Evolutionary conservation across 192 early-diverging fungal genomes (phyloP).

Genomic region (Podila clonocystis): DNA sequence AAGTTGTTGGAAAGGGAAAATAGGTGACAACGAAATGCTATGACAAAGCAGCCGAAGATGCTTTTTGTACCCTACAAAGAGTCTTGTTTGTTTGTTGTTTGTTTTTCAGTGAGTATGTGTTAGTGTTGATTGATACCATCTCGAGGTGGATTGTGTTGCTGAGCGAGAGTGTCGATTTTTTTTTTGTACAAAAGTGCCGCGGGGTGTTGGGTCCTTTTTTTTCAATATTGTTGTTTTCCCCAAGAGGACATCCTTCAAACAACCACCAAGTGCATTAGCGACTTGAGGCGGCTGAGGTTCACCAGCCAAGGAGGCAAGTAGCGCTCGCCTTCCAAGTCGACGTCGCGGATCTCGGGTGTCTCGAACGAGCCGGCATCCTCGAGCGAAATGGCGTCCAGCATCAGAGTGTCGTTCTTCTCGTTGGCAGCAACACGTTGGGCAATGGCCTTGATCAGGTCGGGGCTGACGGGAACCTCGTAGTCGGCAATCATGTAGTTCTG

Average conservation of each 20-base stretch:
- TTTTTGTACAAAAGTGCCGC: too few relatives aligned
- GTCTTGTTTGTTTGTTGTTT: too few relatives aligned
- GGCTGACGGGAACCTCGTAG: slow-evolving; percentile 90
- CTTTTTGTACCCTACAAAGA: too few relatives aligned
- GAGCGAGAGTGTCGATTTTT: too few relatives aligned
- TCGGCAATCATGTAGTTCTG: slow-evolving; percentile 96
- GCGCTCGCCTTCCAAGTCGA: slow-evolving; percentile 45
- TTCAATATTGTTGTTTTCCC: too few relatives aligned
- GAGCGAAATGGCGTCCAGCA: slow-evolving; percentile 84
- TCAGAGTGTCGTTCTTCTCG: slow-evolving; percentile 90
- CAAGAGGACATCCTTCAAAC: slow-evolving; percentile 4
- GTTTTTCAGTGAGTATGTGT: too few relatives aligned
- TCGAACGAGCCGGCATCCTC: slow-evolving; percentile 72
- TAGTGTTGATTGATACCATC: too few relatives aligned
- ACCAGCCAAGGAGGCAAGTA: slow-evolving; percentile 59
- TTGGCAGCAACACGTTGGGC: slow-evolving; percentile 83
- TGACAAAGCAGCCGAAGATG: too few relatives aligned
- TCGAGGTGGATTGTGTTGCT: too few relatives aligned
- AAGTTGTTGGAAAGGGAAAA: too few relatives aligned
- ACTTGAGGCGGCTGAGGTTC: slow-evolving; percentile 45
- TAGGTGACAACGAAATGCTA: too few relatives aligned
- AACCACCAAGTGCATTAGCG: slow-evolving; percentile 48
- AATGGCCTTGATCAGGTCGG: slow-evolving; percentile 90
- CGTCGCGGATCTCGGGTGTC: slow-evolving; percentile 60
- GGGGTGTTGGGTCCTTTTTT: too few relatives aligned